Percentiles rank a stretch among this genome's conserved stretches.
Conservation (phyloP, 805 yeast genomes). For the Metschnikowia henanensis region DNA sequence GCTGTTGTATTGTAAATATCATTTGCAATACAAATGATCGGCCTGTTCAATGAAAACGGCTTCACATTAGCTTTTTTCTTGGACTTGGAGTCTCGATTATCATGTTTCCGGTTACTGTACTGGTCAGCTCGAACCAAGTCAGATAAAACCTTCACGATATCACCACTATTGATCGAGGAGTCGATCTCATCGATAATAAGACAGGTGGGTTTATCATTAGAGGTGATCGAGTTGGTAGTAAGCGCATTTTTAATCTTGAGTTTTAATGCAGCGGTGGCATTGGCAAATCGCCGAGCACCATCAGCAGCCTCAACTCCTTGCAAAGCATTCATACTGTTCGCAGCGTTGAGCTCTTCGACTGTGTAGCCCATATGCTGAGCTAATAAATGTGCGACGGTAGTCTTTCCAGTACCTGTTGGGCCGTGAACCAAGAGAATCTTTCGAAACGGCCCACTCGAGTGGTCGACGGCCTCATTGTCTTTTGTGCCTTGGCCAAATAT, state of each 20-base stretch:
- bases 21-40: conserved; percentile 91
- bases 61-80: conserved; percentile 31
- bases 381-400: conserved; percentile 81
- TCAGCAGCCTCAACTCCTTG: conserved; percentile 22
- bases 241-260: conserved; percentile 53
- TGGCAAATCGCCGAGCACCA: conserved; percentile 20
- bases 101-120: conserved; percentile 3
- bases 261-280: conserved; percentile 32
- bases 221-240: conserved; percentile 54
- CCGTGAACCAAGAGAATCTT: conserved; percentile 80
- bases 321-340: conserved; percentile 40
- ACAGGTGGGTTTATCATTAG: conserved; percentile 76
- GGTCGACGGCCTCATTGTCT: conserved; percentile 23
- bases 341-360: conserved; percentile 82
- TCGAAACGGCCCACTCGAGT: conserved; percentile 40
- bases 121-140: conserved; percentile 60
- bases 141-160: conserved; percentile 47
- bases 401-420: conserved; percentile 93
- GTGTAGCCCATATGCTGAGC: conserved; percentile 82
- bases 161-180: conserved; percentile 35
- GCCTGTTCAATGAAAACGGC: conserved; percentile 58
- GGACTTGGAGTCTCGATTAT: conserved; percentile 2
- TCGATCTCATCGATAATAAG: conserved; percentile 89
- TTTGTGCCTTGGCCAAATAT: conserved; percentile 27
- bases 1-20: conserved; percentile 55